These are phyloP conservation scores for Hamamelis virginiana DNA, from an alignment of 164 flowering plant species.

Conservation along the genomic window DNA sequence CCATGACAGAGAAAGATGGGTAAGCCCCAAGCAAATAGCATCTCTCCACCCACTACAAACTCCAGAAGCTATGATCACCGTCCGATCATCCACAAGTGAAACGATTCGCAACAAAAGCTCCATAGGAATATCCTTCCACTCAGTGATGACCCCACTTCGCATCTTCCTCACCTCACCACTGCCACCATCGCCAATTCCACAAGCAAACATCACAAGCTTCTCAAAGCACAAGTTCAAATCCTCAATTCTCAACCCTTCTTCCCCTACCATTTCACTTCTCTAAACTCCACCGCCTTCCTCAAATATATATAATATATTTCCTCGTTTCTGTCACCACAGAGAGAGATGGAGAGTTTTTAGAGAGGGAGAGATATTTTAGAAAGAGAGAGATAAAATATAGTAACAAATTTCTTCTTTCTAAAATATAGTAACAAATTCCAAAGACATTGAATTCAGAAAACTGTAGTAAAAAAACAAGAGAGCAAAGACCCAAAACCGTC, in stretches of 20 bases:
- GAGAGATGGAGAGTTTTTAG: neutral
- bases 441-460: conserved; percentile 8
- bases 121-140: conserved; percentile 97
- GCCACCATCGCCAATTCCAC: conserved; percentile 13
- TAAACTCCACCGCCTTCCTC: neutral
- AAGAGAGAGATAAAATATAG: neutral
- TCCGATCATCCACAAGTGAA: conserved; percentile 78
- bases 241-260: conserved; percentile 28
- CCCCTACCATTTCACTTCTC: conserved; percentile 34
- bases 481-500: neutral
- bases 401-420: no score
- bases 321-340: conserved; percentile 4
- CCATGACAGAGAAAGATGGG: conserved; percentile 83
- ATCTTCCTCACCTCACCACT: conserved; percentile 24
- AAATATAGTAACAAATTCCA: no score
- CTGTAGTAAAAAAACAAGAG: neutral
- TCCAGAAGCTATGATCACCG: conserved; percentile 74
- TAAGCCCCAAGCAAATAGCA: conserved; percentile 74
- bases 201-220: conserved; percentile 55
- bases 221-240: conserved; percentile 62
- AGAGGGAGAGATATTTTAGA: neutral
- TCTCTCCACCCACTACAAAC: conserved; percentile 98
- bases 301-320: neutral
- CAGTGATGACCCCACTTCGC: conserved; percentile 42
- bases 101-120: conserved; percentile 84